Evolutionary conservation across 345 rosid species (phyloP).

Genomic region (Pistacia atlantica): DNA sequence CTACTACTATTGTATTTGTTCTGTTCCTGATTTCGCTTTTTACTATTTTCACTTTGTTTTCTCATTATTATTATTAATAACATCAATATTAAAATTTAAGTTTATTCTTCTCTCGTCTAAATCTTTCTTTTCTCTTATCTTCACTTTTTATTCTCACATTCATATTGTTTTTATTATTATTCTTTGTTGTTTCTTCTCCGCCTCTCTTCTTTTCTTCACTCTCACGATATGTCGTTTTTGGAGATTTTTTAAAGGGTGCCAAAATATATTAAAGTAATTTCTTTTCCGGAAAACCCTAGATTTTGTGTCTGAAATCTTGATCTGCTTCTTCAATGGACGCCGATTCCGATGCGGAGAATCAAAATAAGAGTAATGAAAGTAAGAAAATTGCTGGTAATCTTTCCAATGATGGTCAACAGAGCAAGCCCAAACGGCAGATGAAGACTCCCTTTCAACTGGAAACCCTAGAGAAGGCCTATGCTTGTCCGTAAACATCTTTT

Average conservation of each 20-base stretch:
- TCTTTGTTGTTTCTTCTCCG: conserved; percentile 20
- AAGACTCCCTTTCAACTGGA: conserved; percentile 96
- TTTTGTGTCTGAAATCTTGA: conserved; percentile 23
- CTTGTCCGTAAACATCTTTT: conserved; percentile 36
- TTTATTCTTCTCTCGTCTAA: conserved; percentile 16
- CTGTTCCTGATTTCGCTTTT: conserved; percentile 35
- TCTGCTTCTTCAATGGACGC: conserved; percentile 46
- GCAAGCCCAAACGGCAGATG: conserved; percentile 98
- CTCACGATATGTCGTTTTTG: conserved; percentile 36
- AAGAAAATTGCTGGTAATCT: conserved; percentile 14
- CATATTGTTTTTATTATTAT: conserved; percentile 7
- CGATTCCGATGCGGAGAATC: conserved; percentile 64
- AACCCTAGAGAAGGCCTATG: conserved; percentile 81
- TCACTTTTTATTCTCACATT: conserved; percentile 12
- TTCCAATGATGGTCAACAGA: conserved; percentile 46
- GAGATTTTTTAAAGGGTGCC: neutral
- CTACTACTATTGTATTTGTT: conserved; percentile 17
- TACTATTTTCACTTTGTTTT: conserved; percentile 33
- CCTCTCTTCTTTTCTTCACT: conserved; percentile 33
- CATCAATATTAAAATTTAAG: neutral
- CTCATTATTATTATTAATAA: conserved; percentile 11
- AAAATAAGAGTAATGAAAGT: conserved; percentile 28
- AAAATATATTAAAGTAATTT: neutral
- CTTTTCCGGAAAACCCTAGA: conserved; percentile 31
- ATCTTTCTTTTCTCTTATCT: conserved; percentile 10